These are phyloP conservation scores for Nemania bipapillata DNA, from an alignment of 2,329 filamentous ascomycete genomes.

Conservation along the genomic window DNA sequence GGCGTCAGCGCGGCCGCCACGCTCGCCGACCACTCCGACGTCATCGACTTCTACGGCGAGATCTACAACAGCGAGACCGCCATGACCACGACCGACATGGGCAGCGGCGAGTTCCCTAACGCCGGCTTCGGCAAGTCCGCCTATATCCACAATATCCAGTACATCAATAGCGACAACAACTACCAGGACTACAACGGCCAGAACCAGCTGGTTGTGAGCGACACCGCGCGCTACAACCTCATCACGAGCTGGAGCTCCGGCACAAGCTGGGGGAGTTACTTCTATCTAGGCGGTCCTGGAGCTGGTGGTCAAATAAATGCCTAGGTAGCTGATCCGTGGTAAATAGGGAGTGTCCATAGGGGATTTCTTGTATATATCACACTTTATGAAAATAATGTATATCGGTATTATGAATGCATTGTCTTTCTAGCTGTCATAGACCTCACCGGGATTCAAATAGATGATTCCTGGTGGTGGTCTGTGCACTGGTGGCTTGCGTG, in stretches of 20 bases:
- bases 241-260: constrained; percentile 30
- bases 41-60: constrained; percentile 39
- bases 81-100: constrained; percentile 38
- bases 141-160: constrained; percentile 38
- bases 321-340: not conserved
- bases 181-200: constrained; percentile 34
- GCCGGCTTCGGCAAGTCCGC: constrained; percentile 35
- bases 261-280: constrained; percentile 34
- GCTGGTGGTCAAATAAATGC: constrained; percentile 34
- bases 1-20: constrained; percentile 32
- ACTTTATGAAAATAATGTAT: not conserved
- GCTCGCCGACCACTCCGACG: constrained; percentile 32
- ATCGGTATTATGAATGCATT: not conserved
- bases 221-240: constrained; percentile 31
- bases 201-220: constrained; percentile 32
- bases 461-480: too few relatives aligned
- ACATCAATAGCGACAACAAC: constrained; percentile 2
- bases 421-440: too few relatives aligned
- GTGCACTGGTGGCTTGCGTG: too few relatives aligned
- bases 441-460: too few relatives aligned
- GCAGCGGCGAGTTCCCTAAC: constrained; percentile 37
- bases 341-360: not conserved
- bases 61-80: constrained; percentile 36
- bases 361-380: not conserved
- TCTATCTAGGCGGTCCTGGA: constrained; percentile 38